Base-by-base conservation (phyloP, 768 basidiomycete species). In the Hygrocybe coccinea region DNA sequence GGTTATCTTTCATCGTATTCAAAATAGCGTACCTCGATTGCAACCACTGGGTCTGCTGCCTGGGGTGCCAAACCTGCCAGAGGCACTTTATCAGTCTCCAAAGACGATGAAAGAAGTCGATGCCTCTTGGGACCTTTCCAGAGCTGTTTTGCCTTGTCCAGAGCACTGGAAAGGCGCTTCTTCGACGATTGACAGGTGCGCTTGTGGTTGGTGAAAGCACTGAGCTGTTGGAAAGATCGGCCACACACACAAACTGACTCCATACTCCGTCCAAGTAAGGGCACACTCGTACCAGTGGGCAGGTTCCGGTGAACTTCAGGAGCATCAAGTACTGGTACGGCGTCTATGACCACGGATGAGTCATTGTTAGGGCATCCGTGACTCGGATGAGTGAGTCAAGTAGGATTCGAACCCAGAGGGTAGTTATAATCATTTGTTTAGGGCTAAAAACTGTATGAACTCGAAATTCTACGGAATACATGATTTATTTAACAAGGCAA, bases 291-390 rank as follows among this genome's bases (percentile, higher is more conserved):
- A 29, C 29, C 8, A 29, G 29, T 29, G 29, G 29, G 29, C 29
- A 56, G 60, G 48, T 51, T 62, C 29, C 8, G 29, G 29, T 8
- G 8, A 29, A 29, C 29, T 29, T 29, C 29, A 29, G 8, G 29
- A 29, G 29, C 29, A 29, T 29, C 8, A 29, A 29, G 29, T n/a
- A n/a, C n/a, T n/a, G n/a, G 8, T 8, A 29, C 29, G 8, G 8
- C 29, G 3, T 29, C n/a, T n/a, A 29, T 4, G 29, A n/a, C n/a
- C n/a, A n/a, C 8, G 29, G 8, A 3, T 29, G 29, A 29, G 29
- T 29, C 29, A 29, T n/a, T n/a, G n/a, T n/a, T n/a, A n/a, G n/a
- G n/a, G n/a, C n/a, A n/a, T n/a, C n/a, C n/a, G n/a, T n/a, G n/a
- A n/a, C n/a, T n/a, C n/a, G n/a, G n/a, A n/a, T n/a, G n/a, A n/a